Evolutionary conservation across 768 basidiomycete genomes (phyloP), one percentile per base, ranked within the genome.

Genomic region (Crucibulum laeve): DNA sequence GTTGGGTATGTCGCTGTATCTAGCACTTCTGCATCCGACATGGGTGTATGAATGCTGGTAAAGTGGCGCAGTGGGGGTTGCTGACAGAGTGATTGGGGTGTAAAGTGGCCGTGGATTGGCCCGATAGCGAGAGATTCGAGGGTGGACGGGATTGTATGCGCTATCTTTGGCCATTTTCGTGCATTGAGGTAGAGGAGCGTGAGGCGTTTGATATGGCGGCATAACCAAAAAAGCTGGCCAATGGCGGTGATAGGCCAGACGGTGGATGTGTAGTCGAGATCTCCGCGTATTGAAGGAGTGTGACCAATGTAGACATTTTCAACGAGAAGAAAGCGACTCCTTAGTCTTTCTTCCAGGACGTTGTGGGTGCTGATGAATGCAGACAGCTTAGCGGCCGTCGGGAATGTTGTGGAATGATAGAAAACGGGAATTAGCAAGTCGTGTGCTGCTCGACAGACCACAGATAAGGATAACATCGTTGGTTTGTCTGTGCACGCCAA

Each of bases 21-120:
- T 25, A 48, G 49, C 13, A 69, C 51, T 48, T 68, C 69, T 28
- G 57, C 59, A 40, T 66, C 65, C 4, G 61, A 53, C 59, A 69
- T 61, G 51, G 54, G 62, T 14, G 63, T 63, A 11, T 57, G 50
- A 6, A 48, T 49, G 43, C 63, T 68, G n/a, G 65, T 65, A 46
- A 69, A 59, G 30, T 43, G 42, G 22, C 48, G 48, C 25, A 68
- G 43, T 11, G 38, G 47, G 10, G 58, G 61, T 7, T 36, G 34
- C 37, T 56, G 56, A 7, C 44, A 52, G 17, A 69, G 51, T n/a
- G 57, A 42, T 13, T 60, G 55, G 7, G 58, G 54, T 25, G 42
- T 47, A 34, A 67, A 56, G 6, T 59, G 43, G 6, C 68, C 68
- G 49, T 69, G 67, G 21, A 62, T 50, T 2, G 66, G 67, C 1